Evolutionary conservation across 2,329 filamentous ascomycete species (phyloP), one percentile per base, ranked within the genome.

Genomic region (Trichophyton simii): DNA sequence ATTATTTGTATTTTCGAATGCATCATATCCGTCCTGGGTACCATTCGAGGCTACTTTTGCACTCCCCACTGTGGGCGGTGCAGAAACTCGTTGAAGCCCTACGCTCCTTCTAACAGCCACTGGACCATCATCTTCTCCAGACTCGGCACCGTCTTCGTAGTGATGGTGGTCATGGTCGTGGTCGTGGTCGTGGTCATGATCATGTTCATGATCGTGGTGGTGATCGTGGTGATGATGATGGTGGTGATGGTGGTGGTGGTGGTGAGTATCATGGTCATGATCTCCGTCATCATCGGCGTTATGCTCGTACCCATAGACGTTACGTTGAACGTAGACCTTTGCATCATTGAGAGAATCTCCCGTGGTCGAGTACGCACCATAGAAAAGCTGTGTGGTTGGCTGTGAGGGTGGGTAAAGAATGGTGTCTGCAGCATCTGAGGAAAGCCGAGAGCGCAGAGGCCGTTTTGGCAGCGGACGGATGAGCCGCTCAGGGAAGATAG

Each of bases 1-100:
- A 72, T 99, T 99, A 73, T 96, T 97, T 41, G 90, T 95, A 69
- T 97, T 97, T 74, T 99, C 94, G 69, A 96, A 95, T 5, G 90
- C 94, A 73, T 99, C 94, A 72, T 97, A 97, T 13, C 91, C 91
- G 72, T 97, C 92, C 9, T 87, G 87, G 3, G 86, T 87, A 4
- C 83, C 81, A 25, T 86, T 85, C 11, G 55, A 58, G 7, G 89
- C 90, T 50, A 81, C 82, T 57, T 86, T 74, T 60, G 64, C 66
- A 28, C 65, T 68, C 57, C 68, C 71, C 13, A 22, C 44, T 20
- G 69, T 68, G 11, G 72, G 72, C 41, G 74, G 71, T 57, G 71
- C 57, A 15, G 71, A 71, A 25, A 72, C 73, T 61, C 72, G 71
- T 60, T 74, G 71, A 63, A 77, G 73, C 57, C 71, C 79, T 31